Evolutionary conservation across 345 rosid genomes (phyloP).

Genomic region (Citrus australasica): DNA sequence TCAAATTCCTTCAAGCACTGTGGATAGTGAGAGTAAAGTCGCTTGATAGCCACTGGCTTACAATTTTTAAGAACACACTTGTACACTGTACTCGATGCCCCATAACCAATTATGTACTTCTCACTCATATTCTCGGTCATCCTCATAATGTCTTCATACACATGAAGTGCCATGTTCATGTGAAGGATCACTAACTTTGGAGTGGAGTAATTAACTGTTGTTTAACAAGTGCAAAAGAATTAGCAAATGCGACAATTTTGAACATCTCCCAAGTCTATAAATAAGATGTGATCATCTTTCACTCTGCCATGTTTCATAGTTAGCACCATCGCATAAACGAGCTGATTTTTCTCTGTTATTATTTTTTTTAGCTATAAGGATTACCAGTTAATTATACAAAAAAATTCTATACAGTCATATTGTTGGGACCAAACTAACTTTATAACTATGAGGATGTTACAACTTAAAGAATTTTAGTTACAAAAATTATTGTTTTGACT

Average conservation of each 20-base stretch:
- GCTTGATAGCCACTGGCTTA: conserved; percentile 92
- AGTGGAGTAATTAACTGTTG: conserved; percentile 58
- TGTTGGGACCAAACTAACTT: too few species aligned
- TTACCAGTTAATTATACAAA: neutral
- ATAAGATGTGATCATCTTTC: neutral
- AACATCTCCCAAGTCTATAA: neutral
- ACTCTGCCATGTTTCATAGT: neutral
- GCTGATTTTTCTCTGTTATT: neutral
- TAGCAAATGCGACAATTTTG: neutral
- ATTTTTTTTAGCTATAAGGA: neutral
- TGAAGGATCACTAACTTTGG: conserved; percentile 90
- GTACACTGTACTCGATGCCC: conserved; percentile 94
- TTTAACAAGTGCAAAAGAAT: conserved; percentile 6
- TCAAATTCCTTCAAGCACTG: conserved; percentile 84
- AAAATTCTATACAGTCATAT: too few species aligned
- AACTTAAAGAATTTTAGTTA: too few species aligned
- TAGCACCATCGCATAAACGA: neutral
- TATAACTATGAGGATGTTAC: too few species aligned
- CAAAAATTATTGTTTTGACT: too few species aligned
- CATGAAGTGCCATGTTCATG: conserved; percentile 98
- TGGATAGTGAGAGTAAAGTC: conserved; percentile 79
- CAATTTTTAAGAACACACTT: conserved; percentile 92
- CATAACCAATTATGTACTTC: conserved; percentile 82
- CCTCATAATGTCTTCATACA: conserved; percentile 95
- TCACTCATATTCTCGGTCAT: conserved; percentile 95